Evolutionary conservation across 2,329 filamentous ascomycete species (phyloP).

Genomic region (Ophiostoma angusticollis): DNA sequence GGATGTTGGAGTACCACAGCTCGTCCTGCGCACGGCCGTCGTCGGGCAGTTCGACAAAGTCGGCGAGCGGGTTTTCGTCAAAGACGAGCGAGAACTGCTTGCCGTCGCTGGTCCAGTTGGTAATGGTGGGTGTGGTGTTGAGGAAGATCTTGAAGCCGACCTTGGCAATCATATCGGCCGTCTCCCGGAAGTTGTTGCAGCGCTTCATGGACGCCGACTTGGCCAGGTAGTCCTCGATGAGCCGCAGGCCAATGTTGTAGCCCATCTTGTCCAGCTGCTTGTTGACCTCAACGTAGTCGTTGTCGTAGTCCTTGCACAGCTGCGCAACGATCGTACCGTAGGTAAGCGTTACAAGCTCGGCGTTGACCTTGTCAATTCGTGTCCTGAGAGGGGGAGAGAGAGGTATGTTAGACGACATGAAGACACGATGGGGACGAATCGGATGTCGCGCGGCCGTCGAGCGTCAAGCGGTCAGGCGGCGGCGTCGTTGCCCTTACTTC

Average conservation of each 20-base stretch:
- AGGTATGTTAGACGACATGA: too few species aligned
- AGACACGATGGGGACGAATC: too few species aligned
- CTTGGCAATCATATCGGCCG: conserved; percentile 87
- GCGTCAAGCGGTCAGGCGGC: too few species aligned
- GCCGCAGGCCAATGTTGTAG: conserved; percentile 89
- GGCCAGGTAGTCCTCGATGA: conserved; percentile 96
- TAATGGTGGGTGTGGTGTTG: conserved; percentile 85
- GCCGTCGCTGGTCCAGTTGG: conserved; percentile 91
- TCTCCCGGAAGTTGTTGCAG: conserved; percentile 88
- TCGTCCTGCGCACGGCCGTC: conserved; percentile 93
- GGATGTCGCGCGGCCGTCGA: background rate
- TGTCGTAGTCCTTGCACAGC: conserved; percentile 90
- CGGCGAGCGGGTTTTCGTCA: conserved; percentile 90
- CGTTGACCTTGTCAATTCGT: conserved; percentile 93
- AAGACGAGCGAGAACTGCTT: conserved; percentile 95
- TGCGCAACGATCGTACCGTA: conserved; percentile 97
- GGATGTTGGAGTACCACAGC: conserved; percentile 95
- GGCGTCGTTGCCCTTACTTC: conserved; percentile 57
- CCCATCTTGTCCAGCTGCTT: conserved; percentile 98
- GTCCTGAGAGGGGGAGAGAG: too few species aligned
- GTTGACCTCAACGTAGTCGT: conserved; percentile 90
- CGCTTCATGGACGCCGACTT: conserved; percentile 83
- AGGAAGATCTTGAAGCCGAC: conserved; percentile 99
- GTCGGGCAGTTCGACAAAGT: conserved; percentile 95
- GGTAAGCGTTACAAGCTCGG: conserved; percentile 90